phyloP scores from a whole-genome alignment of 352 stramenopile genomes.

The Pythium coloratum region DNA sequence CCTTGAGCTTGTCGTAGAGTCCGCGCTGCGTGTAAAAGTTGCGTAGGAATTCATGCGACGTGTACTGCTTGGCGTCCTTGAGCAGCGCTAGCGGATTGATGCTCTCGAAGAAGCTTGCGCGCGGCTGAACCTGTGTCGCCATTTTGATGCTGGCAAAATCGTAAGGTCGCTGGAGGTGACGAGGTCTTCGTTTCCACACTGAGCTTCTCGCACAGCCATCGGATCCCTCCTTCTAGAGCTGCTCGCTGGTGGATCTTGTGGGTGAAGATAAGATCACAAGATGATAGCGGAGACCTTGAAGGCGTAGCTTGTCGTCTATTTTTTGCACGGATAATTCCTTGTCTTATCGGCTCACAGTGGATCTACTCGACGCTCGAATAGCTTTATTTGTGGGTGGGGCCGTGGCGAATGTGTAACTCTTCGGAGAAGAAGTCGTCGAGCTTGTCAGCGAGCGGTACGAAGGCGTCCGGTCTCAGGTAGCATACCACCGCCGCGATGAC shows the following conservation, averaged over 20 bases:
- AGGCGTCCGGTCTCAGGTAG: constrained; percentile 61
- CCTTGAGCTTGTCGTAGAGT: constrained; percentile 64
- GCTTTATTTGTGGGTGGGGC: neutral
- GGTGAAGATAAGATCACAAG: neutral
- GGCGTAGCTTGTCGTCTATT: constrained; percentile 1
- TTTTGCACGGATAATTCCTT: neutral
- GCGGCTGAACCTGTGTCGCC: constrained; percentile 22
- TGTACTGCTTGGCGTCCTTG: constrained; percentile 51
- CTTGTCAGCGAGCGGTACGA: constrained; percentile 55
- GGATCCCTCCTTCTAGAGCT: neutral
- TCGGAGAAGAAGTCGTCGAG: constrained; percentile 56
- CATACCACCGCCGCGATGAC: constrained; percentile 53
- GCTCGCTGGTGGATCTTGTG: neutral
- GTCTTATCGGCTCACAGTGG: neutral
- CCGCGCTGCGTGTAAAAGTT: constrained; percentile 74
- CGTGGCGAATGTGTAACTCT: constrained; percentile 14
- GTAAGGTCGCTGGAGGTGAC: neutral
- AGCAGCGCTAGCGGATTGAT: constrained; percentile 62
- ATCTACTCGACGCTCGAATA: neutral
- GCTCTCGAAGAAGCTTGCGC: constrained; percentile 45
- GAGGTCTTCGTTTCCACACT: neutral
- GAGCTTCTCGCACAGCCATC: neutral
- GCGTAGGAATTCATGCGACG: constrained; percentile 58
- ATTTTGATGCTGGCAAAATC: neutral
- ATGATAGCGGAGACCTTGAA: neutral